A percentile compares a stretch with the other conserved stretches of the same genome.
Evolutionary conservation across 2,329 filamentous ascomycete genomes (phyloP).

Genomic region (Fusarium austroafricanum): DNA sequence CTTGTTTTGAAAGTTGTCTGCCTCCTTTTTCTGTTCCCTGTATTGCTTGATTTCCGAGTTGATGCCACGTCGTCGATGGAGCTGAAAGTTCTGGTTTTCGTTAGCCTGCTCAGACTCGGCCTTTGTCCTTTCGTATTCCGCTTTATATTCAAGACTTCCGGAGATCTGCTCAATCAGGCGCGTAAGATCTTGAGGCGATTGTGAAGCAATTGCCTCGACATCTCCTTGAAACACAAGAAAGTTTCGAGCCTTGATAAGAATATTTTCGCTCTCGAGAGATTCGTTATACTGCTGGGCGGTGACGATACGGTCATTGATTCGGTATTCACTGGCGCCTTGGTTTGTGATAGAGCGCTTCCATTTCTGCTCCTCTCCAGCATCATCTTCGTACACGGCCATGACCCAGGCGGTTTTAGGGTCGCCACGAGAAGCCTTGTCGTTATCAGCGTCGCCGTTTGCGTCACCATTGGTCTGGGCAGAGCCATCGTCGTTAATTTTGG

Average conservation of each 20-base stretch:
- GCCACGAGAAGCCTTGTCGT: conserved; percentile 74
- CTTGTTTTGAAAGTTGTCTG: conserved; percentile 92
- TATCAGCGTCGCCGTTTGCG: conserved; percentile 70
- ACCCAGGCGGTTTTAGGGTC: conserved; percentile 98
- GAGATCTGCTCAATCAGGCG: conserved; percentile 97
- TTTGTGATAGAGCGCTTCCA: conserved; percentile 97
- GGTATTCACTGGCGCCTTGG: conserved; percentile 90
- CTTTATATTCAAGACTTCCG: conserved; percentile 92
- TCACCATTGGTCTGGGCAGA: conserved; percentile 74
- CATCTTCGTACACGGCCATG: conserved; percentile 98
- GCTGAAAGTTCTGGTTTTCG: conserved; percentile 88
- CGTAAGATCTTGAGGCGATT: conserved; percentile 93
- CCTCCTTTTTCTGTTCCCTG: conserved; percentile 94
- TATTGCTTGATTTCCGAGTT: conserved; percentile 99
- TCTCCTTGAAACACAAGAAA: conserved; percentile 99
- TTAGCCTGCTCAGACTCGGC: conserved; percentile 85
- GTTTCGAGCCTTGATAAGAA: conserved; percentile 96
- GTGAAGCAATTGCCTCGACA: conserved; percentile 95
- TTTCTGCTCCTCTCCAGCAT: conserved; percentile 91
- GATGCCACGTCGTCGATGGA: conserved; percentile 90
- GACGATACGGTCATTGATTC: conserved; percentile 93
- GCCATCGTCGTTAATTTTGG: conserved; percentile 91
- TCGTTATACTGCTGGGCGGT: conserved; percentile 94
- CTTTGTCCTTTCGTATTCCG: conserved; percentile 93
- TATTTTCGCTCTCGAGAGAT: conserved; percentile 91